These are phyloP conservation scores for Penicillium bialowiezense DNA, from an alignment of 495 filamentous ascomycete genomes.

Conservation along the genomic window DNA sequence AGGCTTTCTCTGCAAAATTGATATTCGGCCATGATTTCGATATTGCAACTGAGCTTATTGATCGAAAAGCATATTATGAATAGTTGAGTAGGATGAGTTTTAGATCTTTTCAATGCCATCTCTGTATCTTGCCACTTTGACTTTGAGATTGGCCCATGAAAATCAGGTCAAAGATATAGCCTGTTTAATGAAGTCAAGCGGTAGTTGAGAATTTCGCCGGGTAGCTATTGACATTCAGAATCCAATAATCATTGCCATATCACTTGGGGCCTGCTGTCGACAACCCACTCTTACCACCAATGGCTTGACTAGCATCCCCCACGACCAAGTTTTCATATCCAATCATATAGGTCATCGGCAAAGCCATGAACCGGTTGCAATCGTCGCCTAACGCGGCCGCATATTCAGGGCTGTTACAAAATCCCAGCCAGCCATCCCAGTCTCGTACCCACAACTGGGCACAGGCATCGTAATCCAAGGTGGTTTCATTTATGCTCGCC, in stretches of 20 bases:
- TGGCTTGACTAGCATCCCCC: constrained; percentile 2
- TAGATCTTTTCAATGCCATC: too few species aligned
- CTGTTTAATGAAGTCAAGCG: too few species aligned
- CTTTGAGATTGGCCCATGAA: too few species aligned
- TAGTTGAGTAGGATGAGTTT: too few species aligned
- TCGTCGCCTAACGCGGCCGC: constrained; percentile 8
- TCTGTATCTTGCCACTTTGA: too few species aligned
- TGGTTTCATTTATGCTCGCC: too few species aligned
- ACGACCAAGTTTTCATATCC: constrained; percentile 14
- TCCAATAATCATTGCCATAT: background rate
- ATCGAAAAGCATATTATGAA: background rate
- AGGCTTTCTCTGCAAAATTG: constrained; percentile 24
- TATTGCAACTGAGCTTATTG: background rate
- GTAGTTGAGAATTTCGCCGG: too few species aligned
- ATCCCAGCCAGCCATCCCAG: constrained; percentile 13
- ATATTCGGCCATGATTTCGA: constrained; percentile 31
- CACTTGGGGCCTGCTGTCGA: background rate
- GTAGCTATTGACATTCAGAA: too few species aligned
- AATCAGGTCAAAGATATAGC: too few species aligned
- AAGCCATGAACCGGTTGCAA: constrained; percentile 6
- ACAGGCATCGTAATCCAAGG: too few species aligned
- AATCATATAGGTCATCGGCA: constrained; percentile 14
- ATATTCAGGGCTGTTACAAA: constrained; percentile 9
- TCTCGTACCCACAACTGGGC: constrained; percentile 8
- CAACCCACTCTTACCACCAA: constrained; percentile 9